Conservation (phyloP, 441 rosid genomes). For the Pelargonium australe region DNA sequence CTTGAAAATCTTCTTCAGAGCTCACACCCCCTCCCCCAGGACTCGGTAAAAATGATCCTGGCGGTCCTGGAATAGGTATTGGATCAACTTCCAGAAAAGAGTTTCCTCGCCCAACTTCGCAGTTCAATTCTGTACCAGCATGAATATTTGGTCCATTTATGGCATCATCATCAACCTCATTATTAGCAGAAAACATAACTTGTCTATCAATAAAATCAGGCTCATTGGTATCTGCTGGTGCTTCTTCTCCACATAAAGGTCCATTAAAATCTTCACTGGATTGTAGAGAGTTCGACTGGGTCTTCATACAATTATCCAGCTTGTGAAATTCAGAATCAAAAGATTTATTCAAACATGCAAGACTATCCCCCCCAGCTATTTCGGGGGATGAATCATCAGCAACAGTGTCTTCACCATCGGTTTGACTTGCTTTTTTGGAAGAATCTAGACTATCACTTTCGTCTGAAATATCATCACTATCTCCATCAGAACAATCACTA, state of each 20-base stretch:
- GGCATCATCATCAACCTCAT: slow-evolving; percentile 32
- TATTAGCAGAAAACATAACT: slow-evolving; percentile 46
- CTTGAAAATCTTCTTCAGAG: slow-evolving; percentile 68
- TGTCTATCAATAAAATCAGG: slow-evolving; percentile 35
- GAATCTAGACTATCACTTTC: slow-evolving; percentile 29
- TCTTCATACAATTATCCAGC: slow-evolving; percentile 28
- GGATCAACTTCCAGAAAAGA: slow-evolving; percentile 77
- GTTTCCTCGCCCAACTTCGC: slow-evolving; percentile 39
- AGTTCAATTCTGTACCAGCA: slow-evolving; percentile 34
- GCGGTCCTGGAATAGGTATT: slow-evolving; percentile 95
- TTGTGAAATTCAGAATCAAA: slow-evolving; percentile 32
- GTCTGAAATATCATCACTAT: slow-evolving; percentile 21
- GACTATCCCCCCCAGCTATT: slow-evolving; percentile 15
- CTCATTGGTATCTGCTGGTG: slow-evolving; percentile 21
- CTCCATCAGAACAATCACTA: slow-evolving; percentile 32
- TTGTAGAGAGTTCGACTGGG: slow-evolving; percentile 34
- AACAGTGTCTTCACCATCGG: background rate
- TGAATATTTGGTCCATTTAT: slow-evolving; percentile 28
- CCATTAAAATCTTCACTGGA: slow-evolving; percentile 37
- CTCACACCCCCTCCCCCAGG: slow-evolving; percentile 81
- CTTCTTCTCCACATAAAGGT: slow-evolving; percentile 34
- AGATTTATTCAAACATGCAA: slow-evolving; percentile 16
- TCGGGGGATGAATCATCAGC: slow-evolving; percentile 6
- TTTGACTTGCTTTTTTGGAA: slow-evolving; percentile 21
- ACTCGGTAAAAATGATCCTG: slow-evolving; percentile 90